These are phyloP conservation scores for Dentipellis fragilis DNA, from an alignment of 768 basidiomycete species.

Conservation along the genomic window DNA sequence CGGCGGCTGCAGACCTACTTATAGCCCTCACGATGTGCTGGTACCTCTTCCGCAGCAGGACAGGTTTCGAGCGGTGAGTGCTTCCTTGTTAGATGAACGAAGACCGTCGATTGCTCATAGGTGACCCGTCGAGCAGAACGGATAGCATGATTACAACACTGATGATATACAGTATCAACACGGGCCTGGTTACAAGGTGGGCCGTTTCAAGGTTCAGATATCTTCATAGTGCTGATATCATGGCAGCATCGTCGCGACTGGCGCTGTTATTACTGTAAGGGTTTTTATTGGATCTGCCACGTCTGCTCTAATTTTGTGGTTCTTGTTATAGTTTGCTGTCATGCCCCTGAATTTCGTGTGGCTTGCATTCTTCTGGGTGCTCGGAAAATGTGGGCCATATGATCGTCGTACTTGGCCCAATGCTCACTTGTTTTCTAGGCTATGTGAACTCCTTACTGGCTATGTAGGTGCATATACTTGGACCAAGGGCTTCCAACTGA, in stretches of 20 bases:
- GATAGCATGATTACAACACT: slow-evolving; percentile 16
- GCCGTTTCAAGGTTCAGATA: too few species aligned
- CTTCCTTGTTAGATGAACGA: background rate
- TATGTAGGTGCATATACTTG: slow-evolving; percentile 25
- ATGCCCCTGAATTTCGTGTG: slow-evolving; percentile 39
- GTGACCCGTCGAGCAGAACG: slow-evolving; percentile 13
- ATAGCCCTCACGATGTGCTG: slow-evolving; percentile 40
- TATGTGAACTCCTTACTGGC: slow-evolving; percentile 45
- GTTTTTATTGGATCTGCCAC: background rate
- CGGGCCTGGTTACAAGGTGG: slow-evolving; percentile 18
- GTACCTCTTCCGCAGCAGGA: slow-evolving; percentile 35
- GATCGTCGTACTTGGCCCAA: background rate
- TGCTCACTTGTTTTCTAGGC: slow-evolving; percentile 21
- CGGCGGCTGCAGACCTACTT: slow-evolving; percentile 38
- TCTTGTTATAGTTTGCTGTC: slow-evolving; percentile 7
- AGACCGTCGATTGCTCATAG: background rate
- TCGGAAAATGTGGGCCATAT: slow-evolving; percentile 35
- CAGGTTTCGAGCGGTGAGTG: slow-evolving; percentile 33
- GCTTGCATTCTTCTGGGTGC: slow-evolving; percentile 41
- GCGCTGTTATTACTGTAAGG: slow-evolving; percentile 11
- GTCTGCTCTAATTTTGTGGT: background rate
- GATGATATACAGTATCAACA: slow-evolving; percentile 19
- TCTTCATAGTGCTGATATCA: too few species aligned
- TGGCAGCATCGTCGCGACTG: slow-evolving; percentile 13
- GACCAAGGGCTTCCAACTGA: background rate